phyloP scores from a whole-genome alignment of 768 basidiomycete species.

The Lentinula detonsa region DNA sequence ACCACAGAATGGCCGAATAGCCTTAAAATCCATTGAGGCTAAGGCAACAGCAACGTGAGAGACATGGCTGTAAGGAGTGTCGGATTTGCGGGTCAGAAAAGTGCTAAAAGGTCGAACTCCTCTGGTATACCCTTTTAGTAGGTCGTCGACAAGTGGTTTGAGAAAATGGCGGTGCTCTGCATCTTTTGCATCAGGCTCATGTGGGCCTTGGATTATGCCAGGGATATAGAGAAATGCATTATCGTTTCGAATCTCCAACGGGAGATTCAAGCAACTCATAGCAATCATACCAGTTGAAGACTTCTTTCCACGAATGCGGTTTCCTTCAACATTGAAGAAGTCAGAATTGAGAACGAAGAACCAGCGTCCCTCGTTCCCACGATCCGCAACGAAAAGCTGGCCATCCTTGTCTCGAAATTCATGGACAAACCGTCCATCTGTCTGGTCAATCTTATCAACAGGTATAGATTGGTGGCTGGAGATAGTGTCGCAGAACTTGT shows the following conservation, averaged over 20 bases:
- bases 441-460: neutral
- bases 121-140: neutral
- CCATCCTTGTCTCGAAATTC: neutral
- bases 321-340: slow-evolving; percentile 4
- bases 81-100: neutral
- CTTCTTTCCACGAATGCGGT: neutral
- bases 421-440: neutral
- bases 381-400: neutral
- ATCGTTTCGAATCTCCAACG: slow-evolving; percentile 1
- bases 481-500: neutral
- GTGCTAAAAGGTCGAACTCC: neutral
- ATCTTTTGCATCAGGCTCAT: neutral
- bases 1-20: neutral
- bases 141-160: neutral
- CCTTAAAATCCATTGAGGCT: neutral
- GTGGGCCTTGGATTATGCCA: slow-evolving; percentile 5
- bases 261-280: slow-evolving; percentile 6
- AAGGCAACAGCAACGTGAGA: neutral
- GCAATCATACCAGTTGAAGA: slow-evolving; percentile 6
- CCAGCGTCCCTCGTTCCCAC: slow-evolving; percentile 2
- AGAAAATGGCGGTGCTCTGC: slow-evolving; percentile 8
- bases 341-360: slow-evolving; percentile 2
- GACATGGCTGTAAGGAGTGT: neutral
- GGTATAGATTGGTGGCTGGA: neutral
- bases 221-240: slow-evolving; percentile 4